Evolutionary conservation across 441 rosid genomes (phyloP), one percentile per base, ranked within the genome.

Genomic region (Omphalea diandra): DNA sequence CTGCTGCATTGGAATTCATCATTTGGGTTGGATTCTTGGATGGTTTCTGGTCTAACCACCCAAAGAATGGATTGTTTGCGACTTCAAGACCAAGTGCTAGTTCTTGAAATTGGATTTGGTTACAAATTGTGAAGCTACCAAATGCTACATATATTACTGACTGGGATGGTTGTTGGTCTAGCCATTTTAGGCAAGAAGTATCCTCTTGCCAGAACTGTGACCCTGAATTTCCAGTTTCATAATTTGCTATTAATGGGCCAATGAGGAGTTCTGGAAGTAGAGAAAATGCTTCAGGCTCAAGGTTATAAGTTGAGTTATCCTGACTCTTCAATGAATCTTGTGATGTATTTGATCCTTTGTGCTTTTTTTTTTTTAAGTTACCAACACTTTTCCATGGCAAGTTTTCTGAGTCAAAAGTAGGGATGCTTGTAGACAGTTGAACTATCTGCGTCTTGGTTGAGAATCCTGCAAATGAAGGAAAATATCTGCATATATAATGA

Each of bases 71-170:
- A 18, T 70, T 81, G 52, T 57, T 69, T 15, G 75, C 55, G 26
- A 85, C 79, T 60, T 87, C 81, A 1, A 87, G 83, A 18, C 87
- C 89, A 8, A 76, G 35, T 2, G 88, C 86, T 55, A 88, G 54
- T 71, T 88, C 91, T 17, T 80, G 68, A 66, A 88, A 78, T 18
- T 82, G 89, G 20, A 63, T 70, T 24, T 73, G 74, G 15, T 72
- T 54, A 20, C 86, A 22, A 43, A n/a, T n/a, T 20, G 85, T 77
- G 64, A 74, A 63, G 66, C 93, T 85, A 3, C 91, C 91, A 38
- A 90, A 90, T 12, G 91, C 91, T 56, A 83, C 84, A 58, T 88
- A 88, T 10, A 90, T 60, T 3, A 86, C 83, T 10, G 93, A 88
- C 24, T 71, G 17, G 2, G 82, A 55, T 44, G 70, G 72, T 18